Evolutionary conservation across 371 early-diverging fungal species (phyloP), one percentile per base, ranked within the genome.

Genomic region (Chytridiales sp.): DNA sequence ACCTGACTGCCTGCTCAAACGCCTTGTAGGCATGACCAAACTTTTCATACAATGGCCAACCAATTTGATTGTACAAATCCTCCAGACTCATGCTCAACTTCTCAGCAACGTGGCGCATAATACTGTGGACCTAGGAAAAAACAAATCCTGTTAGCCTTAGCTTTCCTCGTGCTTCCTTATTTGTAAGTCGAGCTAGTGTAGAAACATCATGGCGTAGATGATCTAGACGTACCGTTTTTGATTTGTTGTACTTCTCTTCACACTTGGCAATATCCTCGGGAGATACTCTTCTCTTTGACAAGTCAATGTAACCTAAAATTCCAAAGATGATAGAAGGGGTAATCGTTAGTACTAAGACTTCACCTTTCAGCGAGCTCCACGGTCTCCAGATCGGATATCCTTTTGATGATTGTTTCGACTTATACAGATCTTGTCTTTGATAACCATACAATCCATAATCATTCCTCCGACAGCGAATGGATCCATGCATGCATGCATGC

Each of bases 11-110:
- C 48, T 90, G 67, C 82, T 97, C 95, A 82, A 98, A 98, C 3
- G 93, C 94, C 76, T 97, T 93, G 62, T 89, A 95, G 24, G 98
- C 97, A 72, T 97, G 98, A 15, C 99, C 98, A 76, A 91, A 98
- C 81, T 97, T 92, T 74, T 83, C 86, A 75, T 97, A 97, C 59
- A 98, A 83, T n/a, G 94, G 97, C 97, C 99, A 99, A 29, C 94
- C 95, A 71, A 96, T 85, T 56, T 83, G 68, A 59, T 87, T 82
- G 75, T 99, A 98, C 22, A 99, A 80, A 3, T 88, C 87, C 75
- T 94, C 88, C 41, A 98, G 75, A 39, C 82, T 82, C 59, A 85
- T 67, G 64, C 88, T 84, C 48, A 87, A 78, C 82, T 90, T 94
- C 72, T 95, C 91, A 47, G 99, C 94, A 47, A 95, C 93, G 68